Evolutionary conservation across 768 basidiomycete species (phyloP), one percentile per base, ranked within the genome.

Genomic region (Pleurotus platypus): DNA sequence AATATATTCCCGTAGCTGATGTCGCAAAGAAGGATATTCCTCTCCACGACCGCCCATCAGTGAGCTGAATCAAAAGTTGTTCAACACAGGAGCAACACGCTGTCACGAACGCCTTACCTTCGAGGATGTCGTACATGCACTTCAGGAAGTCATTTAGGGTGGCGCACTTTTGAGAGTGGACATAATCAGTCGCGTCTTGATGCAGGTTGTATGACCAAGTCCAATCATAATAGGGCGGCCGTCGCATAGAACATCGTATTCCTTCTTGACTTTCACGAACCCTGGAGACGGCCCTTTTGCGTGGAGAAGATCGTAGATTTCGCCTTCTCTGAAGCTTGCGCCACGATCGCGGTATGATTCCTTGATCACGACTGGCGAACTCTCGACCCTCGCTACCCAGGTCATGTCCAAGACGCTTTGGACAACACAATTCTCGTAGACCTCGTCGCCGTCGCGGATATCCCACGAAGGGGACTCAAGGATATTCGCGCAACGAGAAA

Each of bases 221-320:
- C n/a, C 9, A 22, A 22, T 16, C 12, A 11, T 22, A 22, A 47
- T 22, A 22, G 6, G 27, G 8, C 27, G 27, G 1, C 27, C 27
- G 27, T 8, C 27, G 27, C 27, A 30, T 30, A 5, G 27, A 5
- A 30, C 27, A 30, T 30, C 27, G 27, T 30, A 30, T 30, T 30
- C 27, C 27, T 30, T 5, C 27, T 30, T 30, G 27, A 30, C 27
- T 30, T 30, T 30, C 27, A 30, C 6, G 27, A 30, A 30, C 6
- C 46, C 46, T 8, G 46, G 46, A 7, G 46, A 7, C 12, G 46
- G 18, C 5, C 24, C 24, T 6, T 53, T 42, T 9, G 12, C 13
- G 27, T 53, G 57, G 16, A 58, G 42, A 11, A 53, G 4, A 46
- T 58, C 51, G 35, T 53, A 58, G 30, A 54, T 30, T n/a, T 37